phyloP scores from a whole-genome alignment of 148 eudicot genomes.

The Spergularia bocconei region DNA sequence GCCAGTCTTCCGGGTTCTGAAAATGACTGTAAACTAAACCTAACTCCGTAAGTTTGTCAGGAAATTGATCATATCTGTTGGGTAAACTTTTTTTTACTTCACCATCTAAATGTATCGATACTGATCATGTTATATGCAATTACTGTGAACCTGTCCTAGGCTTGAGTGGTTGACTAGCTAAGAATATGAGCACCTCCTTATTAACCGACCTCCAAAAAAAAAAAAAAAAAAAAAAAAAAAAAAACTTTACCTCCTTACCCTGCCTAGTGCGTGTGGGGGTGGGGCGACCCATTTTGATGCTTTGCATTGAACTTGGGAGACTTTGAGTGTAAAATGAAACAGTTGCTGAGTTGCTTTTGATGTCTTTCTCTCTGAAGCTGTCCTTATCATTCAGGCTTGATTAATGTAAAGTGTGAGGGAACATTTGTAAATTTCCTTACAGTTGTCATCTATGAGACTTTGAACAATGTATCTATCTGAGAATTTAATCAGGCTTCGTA shows the following conservation, averaged over 20 bases:
- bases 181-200: background rate
- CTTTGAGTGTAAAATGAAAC: background rate
- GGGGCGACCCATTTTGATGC: background rate
- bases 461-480: background rate
- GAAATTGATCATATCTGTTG: background rate
- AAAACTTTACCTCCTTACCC: too few species aligned
- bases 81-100: background rate
- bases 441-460: too few species aligned
- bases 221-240: too few species aligned
- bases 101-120: background rate
- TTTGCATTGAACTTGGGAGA: background rate
- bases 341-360: background rate
- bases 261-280: background rate
- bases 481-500: background rate
- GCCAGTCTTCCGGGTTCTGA: background rate
- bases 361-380: background rate
- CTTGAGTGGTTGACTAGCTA: background rate
- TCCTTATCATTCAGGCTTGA: background rate
- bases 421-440: background rate
- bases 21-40: background rate
- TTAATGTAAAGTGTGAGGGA: background rate
- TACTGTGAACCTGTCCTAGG: background rate
- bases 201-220: too few species aligned
- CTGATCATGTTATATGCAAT: too few species aligned
- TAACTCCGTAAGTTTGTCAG: background rate